Base-by-base conservation (phyloP, 345 rosid genomes). In the Populus euphratica region DNA sequence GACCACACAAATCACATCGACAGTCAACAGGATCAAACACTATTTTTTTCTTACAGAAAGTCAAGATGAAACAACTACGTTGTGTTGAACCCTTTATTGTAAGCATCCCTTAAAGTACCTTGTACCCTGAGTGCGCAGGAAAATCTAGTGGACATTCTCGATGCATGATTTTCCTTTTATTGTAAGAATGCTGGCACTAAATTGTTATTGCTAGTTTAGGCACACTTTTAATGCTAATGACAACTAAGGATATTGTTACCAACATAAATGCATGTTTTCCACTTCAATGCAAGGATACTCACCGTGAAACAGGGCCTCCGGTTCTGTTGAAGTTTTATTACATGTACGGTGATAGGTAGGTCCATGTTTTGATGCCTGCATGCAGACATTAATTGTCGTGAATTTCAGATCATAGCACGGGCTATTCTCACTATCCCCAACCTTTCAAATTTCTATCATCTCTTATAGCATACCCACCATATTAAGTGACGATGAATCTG, bases 1-100 rank as follows among this genome's bases (percentile, higher is more conserved):
- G 79, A 85, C 73, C 79, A 80, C 79, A 80, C 79, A 67, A 25
- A 11, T 76, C 72, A 72, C 68, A 70, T 41, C 83, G 23, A 62
- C 76, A 59, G 20, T n/a, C 29, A 4, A 59, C 29, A 59, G 12
- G 11, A 56, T n/a, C 29, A 59, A 70, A 71, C 29, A 73, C 43
- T 77, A 68, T 25, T 61, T 68, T 38, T 72, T 7, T 43, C 0
- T 3, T 13, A 43, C 39, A 43, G 49, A 16, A 63, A 54, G 49
- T 31, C 36, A 70, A 77, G 54, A 72, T 52, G 43, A 75, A 65
- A 64, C 73, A 61, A 47, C 44, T 66, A 21, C 10, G 11, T 20
- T 20, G 69, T 74, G n/a, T 76, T 73, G 33, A 50, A 43, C 31
- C 56, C 33, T 54, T 31, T 31, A 31, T 2, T 31, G 33, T 31